Conservation (phyloP, 768 basidiomycete species). For the Pulveroboletus sp. region DNA sequence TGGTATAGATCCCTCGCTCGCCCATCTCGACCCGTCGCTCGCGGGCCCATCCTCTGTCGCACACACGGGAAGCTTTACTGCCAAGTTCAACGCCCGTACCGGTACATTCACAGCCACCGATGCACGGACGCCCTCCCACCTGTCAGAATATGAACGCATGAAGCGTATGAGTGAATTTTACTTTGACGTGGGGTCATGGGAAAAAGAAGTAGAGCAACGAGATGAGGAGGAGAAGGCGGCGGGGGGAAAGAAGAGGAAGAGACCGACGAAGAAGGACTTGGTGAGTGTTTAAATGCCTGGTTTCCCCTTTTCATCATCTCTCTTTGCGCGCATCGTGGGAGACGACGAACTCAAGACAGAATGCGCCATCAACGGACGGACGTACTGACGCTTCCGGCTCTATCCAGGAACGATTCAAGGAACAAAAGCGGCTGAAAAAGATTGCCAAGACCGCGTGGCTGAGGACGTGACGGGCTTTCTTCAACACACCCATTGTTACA, state of each 20-base stretch:
- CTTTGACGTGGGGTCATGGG: conserved; percentile 81
- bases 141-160: conserved; percentile 77
- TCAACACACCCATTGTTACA: neutral
- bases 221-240: conserved; percentile 43
- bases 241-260: conserved; percentile 70
- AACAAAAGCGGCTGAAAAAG: conserved; percentile 78
- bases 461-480: conserved; percentile 41
- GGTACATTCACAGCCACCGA: conserved; percentile 67
- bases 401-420: conserved; percentile 73
- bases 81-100: conserved; percentile 79
- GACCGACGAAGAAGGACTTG: conserved; percentile 78
- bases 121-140: conserved; percentile 65
- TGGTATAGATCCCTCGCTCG: conserved; percentile 81
- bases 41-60: conserved; percentile 28
- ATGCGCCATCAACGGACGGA: conserved; percentile 19
- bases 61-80: conserved; percentile 47
- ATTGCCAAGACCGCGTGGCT: conserved; percentile 87
- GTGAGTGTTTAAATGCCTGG: conserved; percentile 39
- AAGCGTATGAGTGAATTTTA: conserved; percentile 82
- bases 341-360: conserved; percentile 19
- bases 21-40: conserved; percentile 74
- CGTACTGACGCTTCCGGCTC: conserved; percentile 19
- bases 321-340: conserved; percentile 18
- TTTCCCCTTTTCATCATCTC: conserved; percentile 14
- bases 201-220: conserved; percentile 56